phyloP scores from a whole-genome alignment of 768 basidiomycete genomes.

The Pleurotus citrinopileatus region DNA sequence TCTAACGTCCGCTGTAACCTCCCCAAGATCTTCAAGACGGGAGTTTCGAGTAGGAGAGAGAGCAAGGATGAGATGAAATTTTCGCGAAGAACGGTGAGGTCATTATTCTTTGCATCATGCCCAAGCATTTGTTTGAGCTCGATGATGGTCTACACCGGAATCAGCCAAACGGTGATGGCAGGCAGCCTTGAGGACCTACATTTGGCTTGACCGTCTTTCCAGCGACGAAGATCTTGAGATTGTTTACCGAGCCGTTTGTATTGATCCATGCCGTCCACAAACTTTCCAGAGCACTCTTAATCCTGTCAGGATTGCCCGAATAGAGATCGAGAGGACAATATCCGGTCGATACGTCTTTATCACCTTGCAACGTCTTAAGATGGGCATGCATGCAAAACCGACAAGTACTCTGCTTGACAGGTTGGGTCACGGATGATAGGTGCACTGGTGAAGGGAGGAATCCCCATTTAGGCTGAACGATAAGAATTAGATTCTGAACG shows the following conservation, averaged over 20 bases:
- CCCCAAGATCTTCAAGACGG: constrained; percentile 52
- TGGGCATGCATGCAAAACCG: constrained; percentile 89
- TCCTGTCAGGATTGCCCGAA: constrained; percentile 61
- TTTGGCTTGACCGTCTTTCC: constrained; percentile 62
- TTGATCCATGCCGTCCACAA: constrained; percentile 75
- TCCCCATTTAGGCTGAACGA: constrained; percentile 90
- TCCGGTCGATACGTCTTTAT: constrained; percentile 29
- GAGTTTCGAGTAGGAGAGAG: constrained; percentile 44
- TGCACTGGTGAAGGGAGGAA: constrained; percentile 70
- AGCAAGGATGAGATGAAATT: constrained; percentile 50
- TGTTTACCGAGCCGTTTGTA: constrained; percentile 70
- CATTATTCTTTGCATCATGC: constrained; percentile 13
- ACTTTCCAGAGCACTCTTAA: constrained; percentile 58
- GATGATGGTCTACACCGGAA: neutral
- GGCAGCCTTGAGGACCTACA: constrained; percentile 33
- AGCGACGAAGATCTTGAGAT: constrained; percentile 73
- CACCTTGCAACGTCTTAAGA: constrained; percentile 39
- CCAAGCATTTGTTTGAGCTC: constrained; percentile 26
- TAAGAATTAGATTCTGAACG: neutral
- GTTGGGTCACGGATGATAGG: constrained; percentile 55
- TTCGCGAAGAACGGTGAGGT: constrained; percentile 37
- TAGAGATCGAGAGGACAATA: constrained; percentile 95
- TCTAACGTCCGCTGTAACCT: constrained; percentile 76
- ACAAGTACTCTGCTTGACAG: constrained; percentile 70
- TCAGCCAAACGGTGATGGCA: no score